A percentile compares a stretch with the other conserved stretches of the same genome.
phyloP scores from a whole-genome alignment of 1,284 basidiomycete genomes.

The Ceratobasidium papillatum region DNA sequence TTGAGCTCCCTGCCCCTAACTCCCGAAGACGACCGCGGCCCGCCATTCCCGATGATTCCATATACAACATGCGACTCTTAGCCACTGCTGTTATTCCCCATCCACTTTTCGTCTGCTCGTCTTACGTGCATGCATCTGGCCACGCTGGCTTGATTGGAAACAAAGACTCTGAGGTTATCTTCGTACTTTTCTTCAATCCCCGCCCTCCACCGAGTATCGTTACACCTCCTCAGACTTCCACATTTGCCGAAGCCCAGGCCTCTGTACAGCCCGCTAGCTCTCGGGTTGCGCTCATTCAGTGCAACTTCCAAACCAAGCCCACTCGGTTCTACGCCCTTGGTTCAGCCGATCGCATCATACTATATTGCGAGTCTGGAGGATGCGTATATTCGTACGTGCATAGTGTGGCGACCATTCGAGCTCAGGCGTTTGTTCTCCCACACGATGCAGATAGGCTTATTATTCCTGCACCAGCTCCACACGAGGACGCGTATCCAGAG shows the following conservation, averaged over 20 bases:
- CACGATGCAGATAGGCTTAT: conserved; percentile 6
- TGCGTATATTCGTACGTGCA: conserved; percentile 36
- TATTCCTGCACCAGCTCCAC: conserved; percentile 21
- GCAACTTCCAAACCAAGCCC: conserved; percentile 32
- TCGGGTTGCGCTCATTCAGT: conserved; percentile 31
- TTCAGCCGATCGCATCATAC: conserved; percentile 36
- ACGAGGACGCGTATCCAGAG: conserved; percentile 36
- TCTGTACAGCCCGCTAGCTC: conserved; percentile 13
- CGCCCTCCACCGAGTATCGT: conserved; percentile 28
- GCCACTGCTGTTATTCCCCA: conserved; percentile 32
- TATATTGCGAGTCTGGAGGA: conserved; percentile 39
- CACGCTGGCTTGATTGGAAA: conserved; percentile 36
- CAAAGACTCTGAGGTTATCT: conserved; percentile 31
- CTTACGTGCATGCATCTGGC: conserved; percentile 34
- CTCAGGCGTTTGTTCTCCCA: conserved; percentile 29
- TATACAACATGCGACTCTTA: conserved; percentile 30
- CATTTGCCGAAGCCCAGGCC: conserved; percentile 28
- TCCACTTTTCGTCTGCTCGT: conserved; percentile 36
- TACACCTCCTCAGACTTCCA: background rate
- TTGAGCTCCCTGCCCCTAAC: conserved; percentile 32
- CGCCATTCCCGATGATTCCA: conserved; percentile 24
- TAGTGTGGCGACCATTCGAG: conserved; percentile 13
- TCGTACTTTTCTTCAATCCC: conserved; percentile 38
- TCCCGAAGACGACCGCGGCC: conserved; percentile 25
- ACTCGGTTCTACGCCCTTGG: conserved; percentile 40